Evolutionary conservation across 768 basidiomycete genomes (phyloP).

Genomic region (Psilocybe cubensis): DNA sequence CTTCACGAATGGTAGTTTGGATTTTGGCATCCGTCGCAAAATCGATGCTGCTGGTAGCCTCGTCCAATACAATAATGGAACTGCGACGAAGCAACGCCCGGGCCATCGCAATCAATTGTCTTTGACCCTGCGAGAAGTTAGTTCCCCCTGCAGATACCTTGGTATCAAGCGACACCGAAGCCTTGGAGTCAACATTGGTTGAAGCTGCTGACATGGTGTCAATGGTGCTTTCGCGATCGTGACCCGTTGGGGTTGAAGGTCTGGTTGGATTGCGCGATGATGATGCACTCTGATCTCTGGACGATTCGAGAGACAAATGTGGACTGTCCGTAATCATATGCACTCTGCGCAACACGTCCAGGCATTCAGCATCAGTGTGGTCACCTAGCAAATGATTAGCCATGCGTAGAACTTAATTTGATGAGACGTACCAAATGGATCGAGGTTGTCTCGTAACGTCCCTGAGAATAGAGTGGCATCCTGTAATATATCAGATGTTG

Average conservation of each 20-base stretch:
- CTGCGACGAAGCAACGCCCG: slow-evolving; percentile 77
- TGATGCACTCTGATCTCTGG: slow-evolving; percentile 41
- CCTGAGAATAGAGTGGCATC: slow-evolving; percentile 89
- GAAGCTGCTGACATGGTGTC: slow-evolving; percentile 45
- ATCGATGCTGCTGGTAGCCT: slow-evolving; percentile 64
- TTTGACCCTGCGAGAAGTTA: slow-evolving; percentile 74
- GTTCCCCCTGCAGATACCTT: slow-evolving; percentile 74
- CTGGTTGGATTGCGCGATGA: slow-evolving; percentile 52
- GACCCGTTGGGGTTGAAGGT: slow-evolving; percentile 42
- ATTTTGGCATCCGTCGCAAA: slow-evolving; percentile 87
- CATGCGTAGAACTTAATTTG: not conserved
- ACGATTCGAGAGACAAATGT: slow-evolving; percentile 46
- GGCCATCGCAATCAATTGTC: slow-evolving; percentile 85
- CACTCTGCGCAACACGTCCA: slow-evolving; percentile 82
- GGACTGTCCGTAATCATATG: slow-evolving; percentile 68
- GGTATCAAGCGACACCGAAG: slow-evolving; percentile 60
- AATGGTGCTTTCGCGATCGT: slow-evolving; percentile 19
- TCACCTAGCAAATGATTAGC: slow-evolving; percentile 48
- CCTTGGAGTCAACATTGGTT: slow-evolving; percentile 63
- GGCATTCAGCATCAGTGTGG: slow-evolving; percentile 77
- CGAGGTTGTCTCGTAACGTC: slow-evolving; percentile 79
- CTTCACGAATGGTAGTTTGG: slow-evolving; percentile 77
- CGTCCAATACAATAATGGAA: slow-evolving; percentile 83
- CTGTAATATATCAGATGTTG: too few relatives aligned
- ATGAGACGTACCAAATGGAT: slow-evolving; percentile 66